Evolutionary conservation across 148 eudicot species (phyloP).

Genomic region (Suaeda aralocaspica): DNA sequence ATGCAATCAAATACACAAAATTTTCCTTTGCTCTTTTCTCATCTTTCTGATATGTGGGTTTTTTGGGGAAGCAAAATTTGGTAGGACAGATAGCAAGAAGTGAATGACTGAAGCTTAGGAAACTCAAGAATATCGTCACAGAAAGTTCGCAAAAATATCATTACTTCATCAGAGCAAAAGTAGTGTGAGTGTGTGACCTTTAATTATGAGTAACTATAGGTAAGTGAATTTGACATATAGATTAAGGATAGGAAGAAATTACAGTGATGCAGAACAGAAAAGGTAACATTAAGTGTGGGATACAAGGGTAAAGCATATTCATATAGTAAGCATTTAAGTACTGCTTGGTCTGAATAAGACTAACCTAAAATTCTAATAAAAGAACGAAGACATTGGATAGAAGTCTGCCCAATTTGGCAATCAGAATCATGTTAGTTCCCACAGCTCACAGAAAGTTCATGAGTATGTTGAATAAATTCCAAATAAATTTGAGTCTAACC

Average conservation of each 20-base stretch:
- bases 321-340: background rate
- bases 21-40: background rate
- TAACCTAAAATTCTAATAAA: too few species aligned
- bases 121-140: background rate
- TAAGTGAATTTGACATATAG: too few species aligned
- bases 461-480: background rate
- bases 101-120: background rate
- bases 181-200: too few species aligned
- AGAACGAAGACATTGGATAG: background rate
- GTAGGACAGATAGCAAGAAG: background rate
- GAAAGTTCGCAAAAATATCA: background rate
- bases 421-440: background rate
- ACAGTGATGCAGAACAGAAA: too few species aligned
- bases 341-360: background rate
- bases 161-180: too few species aligned
- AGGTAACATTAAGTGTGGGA: too few species aligned
- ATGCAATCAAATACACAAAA: background rate
- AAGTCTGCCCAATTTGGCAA: background rate
- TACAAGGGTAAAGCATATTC: too few species aligned
- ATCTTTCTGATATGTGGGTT: background rate
- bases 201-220: too few species aligned
- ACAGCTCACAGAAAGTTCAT: background rate
- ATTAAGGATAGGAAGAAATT: too few species aligned
- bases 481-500: constrained; percentile 12
- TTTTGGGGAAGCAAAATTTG: background rate